Base-by-base conservation (phyloP, 179 eudicot genomes). In the Silene vulgaris region DNA sequence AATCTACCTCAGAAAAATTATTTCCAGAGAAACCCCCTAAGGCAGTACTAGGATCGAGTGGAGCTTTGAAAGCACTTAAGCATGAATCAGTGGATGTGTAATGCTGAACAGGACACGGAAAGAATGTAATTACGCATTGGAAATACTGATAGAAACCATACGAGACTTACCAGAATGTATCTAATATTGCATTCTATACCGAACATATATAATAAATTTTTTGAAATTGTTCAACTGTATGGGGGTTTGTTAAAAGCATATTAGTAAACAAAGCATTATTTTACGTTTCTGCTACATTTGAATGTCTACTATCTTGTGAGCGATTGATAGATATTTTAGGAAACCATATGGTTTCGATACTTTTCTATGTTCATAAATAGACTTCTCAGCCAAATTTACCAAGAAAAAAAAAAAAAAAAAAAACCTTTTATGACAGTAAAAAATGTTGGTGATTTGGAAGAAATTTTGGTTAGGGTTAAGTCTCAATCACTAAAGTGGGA, bases 11-110 rank as follows among this genome's bases (percentile, higher is more conserved):
- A 8, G 92, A 86, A 83, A 78, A 95, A 79, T 90, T 92, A 78
- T 88, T 92, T 28, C 96, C 96, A 12, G 88, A 80, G 82, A 87
- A 92, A 70, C 99, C 99, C 74, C 99, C 99, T 67, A 95, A 83
- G 32, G 88, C 89, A 21, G 93, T 88, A 87, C 96, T 92, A 78
- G 99, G 99, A 78, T 95, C 99, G 79, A 95, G 91, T 63, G 99
- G 99, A 37, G 83, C 99, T 88, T 92, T 87, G 81, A 95, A 95
- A 66, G 99, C 97, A 74, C 97, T 90, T 81, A 89, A 79, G 75
- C 99, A 95, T 37, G 91, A 70, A n/a, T 87, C 93, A 17, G 89
- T 87, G 45, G 99, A 86, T 8, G 93, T 87, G 81, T 84, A 92
- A 75, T 92, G 97, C 99, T 95, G 83, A 67, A 68, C 14, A 78